Conservation (phyloP, 805 yeast genomes). For the Myxozyma melibiosi region DNA sequence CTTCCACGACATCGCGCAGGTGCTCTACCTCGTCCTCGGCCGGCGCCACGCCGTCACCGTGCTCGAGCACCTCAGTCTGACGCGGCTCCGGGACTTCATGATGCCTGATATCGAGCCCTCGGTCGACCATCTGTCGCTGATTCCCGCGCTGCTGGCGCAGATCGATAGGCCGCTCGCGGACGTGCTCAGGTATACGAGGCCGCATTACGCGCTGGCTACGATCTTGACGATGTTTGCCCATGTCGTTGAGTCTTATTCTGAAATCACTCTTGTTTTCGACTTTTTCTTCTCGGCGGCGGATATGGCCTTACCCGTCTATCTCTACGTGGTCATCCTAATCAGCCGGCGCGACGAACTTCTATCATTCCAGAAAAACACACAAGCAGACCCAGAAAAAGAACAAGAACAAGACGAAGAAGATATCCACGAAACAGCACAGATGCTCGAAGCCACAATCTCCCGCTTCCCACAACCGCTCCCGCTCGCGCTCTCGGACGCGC, state of each 20-base stretch:
- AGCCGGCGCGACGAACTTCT: conserved; percentile 51
- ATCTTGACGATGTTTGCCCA: conserved; percentile 79
- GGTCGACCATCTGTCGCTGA: conserved; percentile 61
- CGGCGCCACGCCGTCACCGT: conserved; percentile 41
- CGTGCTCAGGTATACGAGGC: conserved; percentile 48
- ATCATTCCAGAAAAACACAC: too few relatives aligned
- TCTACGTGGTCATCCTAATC: conserved; percentile 54
- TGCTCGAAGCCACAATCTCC: conserved; percentile 47
- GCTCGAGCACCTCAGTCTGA: conserved; percentile 59
- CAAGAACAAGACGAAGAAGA: conserved; percentile 40
- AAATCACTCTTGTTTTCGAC: conserved; percentile 68
- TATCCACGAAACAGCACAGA: too few relatives aligned
- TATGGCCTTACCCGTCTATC: conserved; percentile 56
- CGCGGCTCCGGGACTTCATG: conserved; percentile 83
- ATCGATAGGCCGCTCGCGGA: conserved; percentile 52
- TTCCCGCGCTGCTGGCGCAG: conserved; percentile 60
- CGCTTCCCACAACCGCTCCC: conserved; percentile 36
- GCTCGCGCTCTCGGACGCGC: conserved; percentile 31
- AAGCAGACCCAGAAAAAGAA: too few relatives aligned
- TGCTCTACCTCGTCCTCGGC: conserved; percentile 59
- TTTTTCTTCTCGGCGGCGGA: conserved; percentile 60
- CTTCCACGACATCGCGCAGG: conserved; percentile 80
- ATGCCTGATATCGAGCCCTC: conserved; percentile 67
- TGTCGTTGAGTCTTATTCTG: conserved; percentile 54
- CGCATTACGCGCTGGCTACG: conserved; percentile 73